Base-by-base conservation (phyloP, 768 basidiomycete genomes). In the Trametes elegans region DNA sequence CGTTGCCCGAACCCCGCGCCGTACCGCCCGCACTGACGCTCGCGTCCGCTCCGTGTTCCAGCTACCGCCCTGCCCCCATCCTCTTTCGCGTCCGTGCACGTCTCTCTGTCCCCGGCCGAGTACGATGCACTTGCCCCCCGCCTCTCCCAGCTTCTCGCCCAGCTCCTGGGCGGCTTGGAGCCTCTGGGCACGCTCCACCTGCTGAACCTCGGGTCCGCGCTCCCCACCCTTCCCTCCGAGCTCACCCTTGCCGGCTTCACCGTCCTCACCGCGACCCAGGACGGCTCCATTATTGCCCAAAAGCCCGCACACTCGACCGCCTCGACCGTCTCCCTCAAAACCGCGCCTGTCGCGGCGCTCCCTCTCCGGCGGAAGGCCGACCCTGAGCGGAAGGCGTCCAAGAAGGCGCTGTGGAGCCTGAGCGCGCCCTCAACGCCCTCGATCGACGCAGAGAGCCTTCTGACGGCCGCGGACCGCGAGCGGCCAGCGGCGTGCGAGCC, bases 401-500 rank as follows among this genome's bases (percentile, higher is more conserved):
- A 94, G 72, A 88, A 93, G 59, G 90, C 91, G 0, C 76, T 98
- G 31, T 97, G 95, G 95, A 77, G 91, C 0, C 76, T 95, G 28
- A 85, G 76, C 34, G 73, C 87, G 1, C 82, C 89, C 2, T 77
- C 83, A 0, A 82, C 89, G 3, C 82, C 89, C 0, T 74, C 81
- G 8, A 90, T 96, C 55, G 90, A 96, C 67, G 80, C 91, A 8
- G 89, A 93, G 53, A 76, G 85, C 23, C 82, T 97, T 28, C 80
- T 98, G 39, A 94, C 93, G 10, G 77, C 84, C 23, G 87, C 82
- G 34, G 96, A 98, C 68, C 86, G 87, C 53, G 77, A 76, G 28
- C 84, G 92, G 2, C 94, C 93, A 0, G 79, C 88, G 24, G 79
- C 81, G 5, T 92, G 90, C 61, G 90, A 88, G 66, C 90, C 90